Evolutionary conservation across 805 yeast genomes (phyloP), one percentile per base, ranked within the genome.

Genomic region (Soucietia sequanensis): DNA sequence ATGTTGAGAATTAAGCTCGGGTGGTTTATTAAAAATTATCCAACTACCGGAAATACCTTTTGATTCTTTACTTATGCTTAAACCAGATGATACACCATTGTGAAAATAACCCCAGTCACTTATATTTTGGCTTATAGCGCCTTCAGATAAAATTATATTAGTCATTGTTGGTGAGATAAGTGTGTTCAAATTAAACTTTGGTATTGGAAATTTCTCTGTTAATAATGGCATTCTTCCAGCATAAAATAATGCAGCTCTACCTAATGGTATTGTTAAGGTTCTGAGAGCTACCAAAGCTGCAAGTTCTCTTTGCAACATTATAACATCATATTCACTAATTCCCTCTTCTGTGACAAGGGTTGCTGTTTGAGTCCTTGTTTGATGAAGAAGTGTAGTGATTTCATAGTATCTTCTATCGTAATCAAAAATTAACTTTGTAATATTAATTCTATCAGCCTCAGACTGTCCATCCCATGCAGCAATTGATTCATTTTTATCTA

Each of bases 71-170:
- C 91, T 78, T 6, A 91, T 78, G 36, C 82, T 80, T 32, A 93
- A 60, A 0, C 96, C 99, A 1, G 91, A 74, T 2, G 95, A 80
- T 0, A 81, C 95, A 11, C 99, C 99, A 47, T 85, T 86, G 48
- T 91, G 96, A 54, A 93, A 93, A 42, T 78, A 76, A 0, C 95
- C 96, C 96, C 96, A 89, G 25, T 78, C 76, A 23, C 73, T 54
- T 3, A 71, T 58, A 10, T 64, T 70, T 2, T 68, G 61, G n/a
- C 74, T 68, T 8, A 86, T 48, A 0, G 70, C 42, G 3, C 75
- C 78, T 31, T 72, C 75, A 4, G 81, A 81, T 2, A 80, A 57
- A 2, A 81, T 65, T 2, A 87, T 76, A 14, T 78, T 84, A 2
- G 82, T 72, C 62, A 76, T 76, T 37, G 70, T 65, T 0, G 96